phyloP scores from a whole-genome alignment of 228 moss, liverwort and hornwort species.

The Sphagnum magellanicum region DNA sequence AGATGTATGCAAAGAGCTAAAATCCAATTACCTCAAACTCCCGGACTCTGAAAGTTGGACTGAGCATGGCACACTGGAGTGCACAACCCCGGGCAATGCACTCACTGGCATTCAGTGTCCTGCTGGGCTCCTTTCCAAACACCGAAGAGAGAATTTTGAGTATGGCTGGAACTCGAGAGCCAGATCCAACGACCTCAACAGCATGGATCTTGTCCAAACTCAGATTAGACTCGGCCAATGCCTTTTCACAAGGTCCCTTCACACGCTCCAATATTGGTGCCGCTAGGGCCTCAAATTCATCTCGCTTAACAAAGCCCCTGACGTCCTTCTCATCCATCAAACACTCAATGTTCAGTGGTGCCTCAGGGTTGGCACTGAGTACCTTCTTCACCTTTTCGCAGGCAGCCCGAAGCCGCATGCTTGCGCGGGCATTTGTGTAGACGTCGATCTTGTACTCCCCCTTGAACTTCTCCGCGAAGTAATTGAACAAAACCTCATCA shows the following conservation, averaged over 20 bases:
- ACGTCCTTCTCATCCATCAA: slow-evolving; percentile 77
- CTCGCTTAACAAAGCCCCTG: slow-evolving; percentile 41
- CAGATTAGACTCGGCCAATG: slow-evolving; percentile 33
- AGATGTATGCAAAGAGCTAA: neutral
- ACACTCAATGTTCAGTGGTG: slow-evolving; percentile 57
- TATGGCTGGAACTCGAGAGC: slow-evolving; percentile 56
- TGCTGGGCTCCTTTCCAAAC: slow-evolving; percentile 63
- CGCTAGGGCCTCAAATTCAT: slow-evolving; percentile 54
- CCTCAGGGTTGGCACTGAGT: slow-evolving; percentile 56
- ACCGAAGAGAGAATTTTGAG: slow-evolving; percentile 54
- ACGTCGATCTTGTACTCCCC: slow-evolving; percentile 56
- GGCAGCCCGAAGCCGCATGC: slow-evolving; percentile 35
- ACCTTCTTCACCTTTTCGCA: slow-evolving; percentile 71
- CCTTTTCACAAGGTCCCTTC: slow-evolving; percentile 53
- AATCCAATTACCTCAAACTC: slow-evolving; percentile 71
- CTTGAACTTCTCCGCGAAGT: slow-evolving; percentile 52
- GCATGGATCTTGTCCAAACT: slow-evolving; percentile 32
- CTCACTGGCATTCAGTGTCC: slow-evolving; percentile 73
- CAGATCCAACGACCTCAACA: slow-evolving; percentile 63
- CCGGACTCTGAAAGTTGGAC: slow-evolving; percentile 93
- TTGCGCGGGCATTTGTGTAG: slow-evolving; percentile 36
- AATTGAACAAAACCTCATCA: slow-evolving; percentile 52
- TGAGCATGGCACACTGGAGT: slow-evolving; percentile 96
- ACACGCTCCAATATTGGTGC: slow-evolving; percentile 54
- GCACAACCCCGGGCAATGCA: slow-evolving; percentile 95